A percentile compares a stretch with the other conserved stretches of the same genome.
Conservation (phyloP, 257 asterid genomes). For the Solanum tacnaense region DNA sequence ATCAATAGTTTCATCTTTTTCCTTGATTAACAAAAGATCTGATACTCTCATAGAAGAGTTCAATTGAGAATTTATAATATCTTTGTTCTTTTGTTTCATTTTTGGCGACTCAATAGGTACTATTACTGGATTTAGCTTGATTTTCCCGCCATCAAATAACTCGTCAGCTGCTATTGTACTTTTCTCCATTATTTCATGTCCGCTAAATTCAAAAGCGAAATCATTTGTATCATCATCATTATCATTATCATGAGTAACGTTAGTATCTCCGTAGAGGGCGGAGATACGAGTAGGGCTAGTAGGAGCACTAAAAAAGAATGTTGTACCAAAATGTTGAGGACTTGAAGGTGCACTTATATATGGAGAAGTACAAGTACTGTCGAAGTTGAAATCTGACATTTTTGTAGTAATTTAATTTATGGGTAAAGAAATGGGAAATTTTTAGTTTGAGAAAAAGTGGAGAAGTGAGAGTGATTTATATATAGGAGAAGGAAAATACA, state of each 20-base stretch:
- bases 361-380: constrained; percentile 47
- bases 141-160: constrained; percentile 74
- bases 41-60: constrained; percentile 35
- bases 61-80: constrained; percentile 2
- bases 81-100: constrained; percentile 25
- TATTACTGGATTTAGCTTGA: constrained; percentile 19
- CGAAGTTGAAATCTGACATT: constrained; percentile 23
- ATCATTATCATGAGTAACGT: neutral
- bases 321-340: constrained; percentile 30
- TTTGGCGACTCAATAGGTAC: constrained; percentile 32
- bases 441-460: neutral
- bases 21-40: constrained; percentile 21
- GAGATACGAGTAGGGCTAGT: constrained; percentile 32
- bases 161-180: constrained; percentile 75
- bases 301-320: constrained; percentile 58
- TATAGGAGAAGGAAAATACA: neutral
- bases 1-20: constrained; percentile 1
- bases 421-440: neutral
- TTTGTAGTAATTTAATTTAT: neutral
- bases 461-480: neutral
- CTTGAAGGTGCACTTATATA: constrained; percentile 54
- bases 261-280: neutral
- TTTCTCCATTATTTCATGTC: constrained; percentile 33
- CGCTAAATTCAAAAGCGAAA: constrained; percentile 73
- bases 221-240: constrained; percentile 10